phyloP scores from a whole-genome alignment of 2,329 filamentous ascomycete genomes.

The Botrytis porri region DNA sequence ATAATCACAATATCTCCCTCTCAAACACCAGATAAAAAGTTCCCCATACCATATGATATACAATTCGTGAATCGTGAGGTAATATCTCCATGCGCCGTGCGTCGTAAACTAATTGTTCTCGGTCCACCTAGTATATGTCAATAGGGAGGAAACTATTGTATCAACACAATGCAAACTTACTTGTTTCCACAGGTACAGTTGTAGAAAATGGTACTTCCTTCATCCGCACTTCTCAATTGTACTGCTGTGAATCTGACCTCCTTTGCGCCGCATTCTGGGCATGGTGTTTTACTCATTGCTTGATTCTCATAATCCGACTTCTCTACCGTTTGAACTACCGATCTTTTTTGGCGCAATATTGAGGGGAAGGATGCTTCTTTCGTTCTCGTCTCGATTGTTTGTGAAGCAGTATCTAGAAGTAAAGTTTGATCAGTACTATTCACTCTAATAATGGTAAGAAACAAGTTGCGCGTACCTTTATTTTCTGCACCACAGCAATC shows the following conservation, averaged over 20 bases:
- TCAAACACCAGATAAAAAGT: neutral
- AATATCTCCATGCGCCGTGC: neutral
- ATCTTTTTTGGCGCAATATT: conserved; percentile 77
- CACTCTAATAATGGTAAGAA: neutral
- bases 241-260: conserved; percentile 83
- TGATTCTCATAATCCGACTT: conserved; percentile 74
- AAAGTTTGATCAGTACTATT: conserved; percentile 17
- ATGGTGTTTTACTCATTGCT: conserved; percentile 65
- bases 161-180: conserved; percentile 47
- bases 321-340: conserved; percentile 79
- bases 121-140: conserved; percentile 36
- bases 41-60: conserved; percentile 5
- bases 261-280: conserved; percentile 74
- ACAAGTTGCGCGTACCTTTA: conserved; percentile 55
- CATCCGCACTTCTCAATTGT: conserved; percentile 88
- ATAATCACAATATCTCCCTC: conserved; percentile 22
- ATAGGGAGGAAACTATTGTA: conserved; percentile 2
- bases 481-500: conserved; percentile 84
- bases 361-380: conserved; percentile 91
- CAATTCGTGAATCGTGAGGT: conserved; percentile 7
- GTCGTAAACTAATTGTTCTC: conserved; percentile 39
- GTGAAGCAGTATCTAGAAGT: conserved; percentile 62
- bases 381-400: conserved; percentile 76
- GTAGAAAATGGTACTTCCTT: conserved; percentile 91
- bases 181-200: conserved; percentile 83